Percentiles rank a stretch among this genome's conserved stretches.
Conservation (phyloP, 2,329 filamentous ascomycete genomes). For the Elsinoe ampelina region DNA sequence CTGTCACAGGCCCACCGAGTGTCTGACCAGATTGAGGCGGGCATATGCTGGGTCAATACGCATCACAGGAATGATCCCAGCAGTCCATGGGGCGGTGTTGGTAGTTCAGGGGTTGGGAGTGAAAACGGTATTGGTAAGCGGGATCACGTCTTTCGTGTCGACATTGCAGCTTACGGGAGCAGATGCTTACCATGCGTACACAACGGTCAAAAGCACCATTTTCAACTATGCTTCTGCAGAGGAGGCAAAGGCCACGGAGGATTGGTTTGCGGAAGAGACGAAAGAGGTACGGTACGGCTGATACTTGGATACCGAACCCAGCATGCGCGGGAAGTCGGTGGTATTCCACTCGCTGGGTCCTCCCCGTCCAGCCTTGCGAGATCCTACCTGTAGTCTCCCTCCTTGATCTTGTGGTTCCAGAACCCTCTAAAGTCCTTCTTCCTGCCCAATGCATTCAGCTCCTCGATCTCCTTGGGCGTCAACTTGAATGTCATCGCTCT, state of each 20-base stretch:
- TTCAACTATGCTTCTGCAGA: slow-evolving; percentile 56
- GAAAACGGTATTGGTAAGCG: slow-evolving; percentile 61
- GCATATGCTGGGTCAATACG: slow-evolving; percentile 33
- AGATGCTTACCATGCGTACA: slow-evolving; percentile 37
- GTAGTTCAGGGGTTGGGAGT: slow-evolving; percentile 56
- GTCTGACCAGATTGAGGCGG: slow-evolving; percentile 36
- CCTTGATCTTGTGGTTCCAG: slow-evolving; percentile 41
- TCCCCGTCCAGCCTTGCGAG: background rate
- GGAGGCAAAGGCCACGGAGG: slow-evolving; percentile 45
- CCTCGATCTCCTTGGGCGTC: slow-evolving; percentile 48
- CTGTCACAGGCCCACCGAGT: slow-evolving; percentile 29
- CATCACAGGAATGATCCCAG: slow-evolving; percentile 66
- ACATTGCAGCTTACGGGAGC: background rate
- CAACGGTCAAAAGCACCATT: slow-evolving; percentile 53
- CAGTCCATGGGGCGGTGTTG: slow-evolving; percentile 60
- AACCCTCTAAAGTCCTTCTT: slow-evolving; percentile 45
- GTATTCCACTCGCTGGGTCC: background rate
- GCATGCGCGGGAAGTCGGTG: background rate
- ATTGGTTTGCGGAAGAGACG: slow-evolving; percentile 57
- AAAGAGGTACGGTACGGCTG: slow-evolving; percentile 53
- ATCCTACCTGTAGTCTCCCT: slow-evolving; percentile 32
- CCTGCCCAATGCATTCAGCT: slow-evolving; percentile 41
- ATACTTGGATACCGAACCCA: background rate
- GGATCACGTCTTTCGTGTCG: slow-evolving; percentile 31
- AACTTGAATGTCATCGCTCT: slow-evolving; percentile 48